Evolutionary conservation across 2,329 filamentous ascomycete species (phyloP).

Genomic region (Aspergillus versicolor): DNA sequence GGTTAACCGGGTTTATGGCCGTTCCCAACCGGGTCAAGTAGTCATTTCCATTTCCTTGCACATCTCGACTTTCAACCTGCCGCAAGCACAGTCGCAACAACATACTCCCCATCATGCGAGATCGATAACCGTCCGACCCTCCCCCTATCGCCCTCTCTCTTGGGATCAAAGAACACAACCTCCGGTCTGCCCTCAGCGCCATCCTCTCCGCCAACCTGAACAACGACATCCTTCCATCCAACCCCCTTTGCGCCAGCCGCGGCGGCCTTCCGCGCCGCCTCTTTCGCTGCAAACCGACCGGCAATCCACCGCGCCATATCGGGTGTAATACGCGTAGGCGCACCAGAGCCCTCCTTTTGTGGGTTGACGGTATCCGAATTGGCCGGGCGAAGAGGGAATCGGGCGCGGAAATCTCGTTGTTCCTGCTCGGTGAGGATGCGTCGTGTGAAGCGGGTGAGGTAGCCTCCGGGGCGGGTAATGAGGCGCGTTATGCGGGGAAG

Average conservation of each 20-base stretch:
- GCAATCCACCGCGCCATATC: constrained; percentile 46
- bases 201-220: constrained; percentile 30
- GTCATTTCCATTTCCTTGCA: background rate
- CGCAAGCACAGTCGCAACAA: constrained; percentile 50
- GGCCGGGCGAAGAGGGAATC: constrained; percentile 25
- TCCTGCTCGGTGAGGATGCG: constrained; percentile 44
- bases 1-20: too few relatives aligned
- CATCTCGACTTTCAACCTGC: constrained; percentile 24
- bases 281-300: constrained; percentile 69
- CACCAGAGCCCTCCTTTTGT: too few relatives aligned
- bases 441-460: constrained; percentile 37
- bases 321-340: constrained; percentile 15
- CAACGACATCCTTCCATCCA: constrained; percentile 61
- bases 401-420: constrained; percentile 36
- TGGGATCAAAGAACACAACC: constrained; percentile 34
- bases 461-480: constrained; percentile 47
- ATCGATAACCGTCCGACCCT: constrained; percentile 71
- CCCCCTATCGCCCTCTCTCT: constrained; percentile 9
- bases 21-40: too few relatives aligned
- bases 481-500: constrained; percentile 64
- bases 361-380: background rate
- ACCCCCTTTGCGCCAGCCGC: constrained; percentile 52
- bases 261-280: constrained; percentile 72
- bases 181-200: constrained; percentile 31
- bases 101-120: constrained; percentile 83